Evolutionary conservation across 306 rosid species (phyloP), one percentile per base, ranked within the genome.

Genomic region (Dalbergia oliveri): DNA sequence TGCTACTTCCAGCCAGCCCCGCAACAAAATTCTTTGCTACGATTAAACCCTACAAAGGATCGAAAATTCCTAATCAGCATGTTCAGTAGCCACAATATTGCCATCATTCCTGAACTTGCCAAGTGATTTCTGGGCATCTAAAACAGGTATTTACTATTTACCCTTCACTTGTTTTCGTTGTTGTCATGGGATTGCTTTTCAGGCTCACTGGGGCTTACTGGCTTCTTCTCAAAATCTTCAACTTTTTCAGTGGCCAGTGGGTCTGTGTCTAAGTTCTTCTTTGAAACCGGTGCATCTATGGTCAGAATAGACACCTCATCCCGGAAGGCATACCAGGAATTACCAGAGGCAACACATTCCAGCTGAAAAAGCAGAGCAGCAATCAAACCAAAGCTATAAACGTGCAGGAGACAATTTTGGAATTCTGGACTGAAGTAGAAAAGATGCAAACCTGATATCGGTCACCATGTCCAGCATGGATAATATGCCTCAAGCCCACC

Each of bases 281-380:
- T 53, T 9, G 97, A 79, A 71, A 70, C 83, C 0, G 91, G 72
- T 45, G 88, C 81, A 18, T 87, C 92, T 65, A 91, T 74, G 33
- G 97, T 89, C 68, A 88, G 93, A 75, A 63, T 50, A 67, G 98
- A 92, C n/a, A 86, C 89, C 70, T 81, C 97, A 76, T 96, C 97
- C 57, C 97, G 86, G 53, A 93, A 91, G 37, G 97, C 94, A 83
- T 90, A 93, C 99, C 99, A 93, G 71, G 89, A 86, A 81, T 96
- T 82, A 45, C 99, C 99, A 69, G 98, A 93, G 35, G 88, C 88
- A 80, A 80, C 85, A 71, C 99, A 96, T 89, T 91, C 99, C 91
- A 96, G 86, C 98, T 93, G 91, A 66, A 88, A 80, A 49, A 79
- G 81, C 71, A 84, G n/a, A 72, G 47, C 62, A 57, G 66, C 67